These are phyloP conservation scores for Nicotiana attenuata DNA, from an alignment of 257 asterid species.

Conservation along the genomic window DNA sequence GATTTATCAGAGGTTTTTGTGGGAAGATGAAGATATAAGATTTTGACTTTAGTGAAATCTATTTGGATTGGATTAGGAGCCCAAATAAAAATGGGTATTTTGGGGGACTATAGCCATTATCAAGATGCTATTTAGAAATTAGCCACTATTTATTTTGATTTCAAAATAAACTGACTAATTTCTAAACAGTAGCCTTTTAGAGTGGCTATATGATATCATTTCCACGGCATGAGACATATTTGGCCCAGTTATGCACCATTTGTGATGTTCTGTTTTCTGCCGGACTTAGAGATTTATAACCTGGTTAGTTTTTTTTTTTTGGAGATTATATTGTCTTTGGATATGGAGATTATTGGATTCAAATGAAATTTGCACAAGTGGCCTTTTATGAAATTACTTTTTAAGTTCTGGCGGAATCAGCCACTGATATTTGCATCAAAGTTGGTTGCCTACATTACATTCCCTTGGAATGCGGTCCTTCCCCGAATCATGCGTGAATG, in stretches of 20 bases:
- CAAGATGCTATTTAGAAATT: too few relatives aligned
- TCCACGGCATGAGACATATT: not conserved
- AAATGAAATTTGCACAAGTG: not conserved
- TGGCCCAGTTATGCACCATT: not conserved
- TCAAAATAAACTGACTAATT: too few relatives aligned
- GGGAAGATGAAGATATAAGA: not conserved
- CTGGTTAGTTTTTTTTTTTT: not conserved
- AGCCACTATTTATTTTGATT: too few relatives aligned
- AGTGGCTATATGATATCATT: too few relatives aligned
- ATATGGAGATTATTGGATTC: not conserved
- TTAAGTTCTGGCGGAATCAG: too few relatives aligned
- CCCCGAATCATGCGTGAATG: too few relatives aligned
- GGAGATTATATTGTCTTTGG: not conserved
- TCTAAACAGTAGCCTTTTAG: too few relatives aligned
- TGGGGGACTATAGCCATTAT: too few relatives aligned
- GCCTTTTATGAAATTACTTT: too few relatives aligned
- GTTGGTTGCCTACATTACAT: too few relatives aligned
- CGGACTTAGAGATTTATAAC: not conserved
- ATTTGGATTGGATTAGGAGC: not conserved
- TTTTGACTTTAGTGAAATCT: not conserved
- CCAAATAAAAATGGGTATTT: not conserved
- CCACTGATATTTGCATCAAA: fast-evolving
- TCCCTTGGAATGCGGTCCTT: too few relatives aligned
- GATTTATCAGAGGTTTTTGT: not conserved
- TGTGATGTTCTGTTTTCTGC: not conserved